Percentiles rank a stretch among this genome's conserved stretches.
Evolutionary conservation across 306 rosid genomes (phyloP).

Genomic region (Fagus sylvatica): DNA sequence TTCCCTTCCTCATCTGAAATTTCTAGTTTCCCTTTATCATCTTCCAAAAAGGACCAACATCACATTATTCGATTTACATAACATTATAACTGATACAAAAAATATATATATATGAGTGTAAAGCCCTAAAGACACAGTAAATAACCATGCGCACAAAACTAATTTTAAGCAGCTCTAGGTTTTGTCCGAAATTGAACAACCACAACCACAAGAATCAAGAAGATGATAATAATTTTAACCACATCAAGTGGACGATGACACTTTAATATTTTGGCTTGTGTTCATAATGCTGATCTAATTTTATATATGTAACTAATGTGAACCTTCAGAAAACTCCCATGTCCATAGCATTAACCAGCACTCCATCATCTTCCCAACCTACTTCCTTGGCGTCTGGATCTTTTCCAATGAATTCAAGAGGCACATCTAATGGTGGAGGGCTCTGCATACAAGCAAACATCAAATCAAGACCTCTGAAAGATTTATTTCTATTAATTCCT

Average conservation of each 20-base stretch:
- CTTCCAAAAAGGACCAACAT: not conserved
- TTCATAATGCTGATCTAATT: conserved; percentile 5
- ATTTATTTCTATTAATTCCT: not conserved
- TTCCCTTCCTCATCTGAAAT: not conserved
- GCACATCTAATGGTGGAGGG: conserved; percentile 74
- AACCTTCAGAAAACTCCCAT: conserved; percentile 67
- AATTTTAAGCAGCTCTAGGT: not conserved
- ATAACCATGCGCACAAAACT: not conserved
- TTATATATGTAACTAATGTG: not conserved
- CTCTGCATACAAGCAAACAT: conserved; percentile 49
- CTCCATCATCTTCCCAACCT: conserved; percentile 89
- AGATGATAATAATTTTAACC: not conserved
- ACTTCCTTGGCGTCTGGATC: conserved; percentile 54
- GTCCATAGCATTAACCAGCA: conserved; percentile 58
- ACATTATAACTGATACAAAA: not conserved
- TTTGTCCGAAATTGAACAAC: not conserved
- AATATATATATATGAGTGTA: not conserved
- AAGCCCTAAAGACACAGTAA: not conserved
- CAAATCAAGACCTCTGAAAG: conserved; percentile 15
- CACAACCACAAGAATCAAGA: not conserved
- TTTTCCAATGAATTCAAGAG: conserved; percentile 54
- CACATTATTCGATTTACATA: not conserved
- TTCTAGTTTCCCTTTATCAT: not conserved
- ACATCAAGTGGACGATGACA: not conserved
- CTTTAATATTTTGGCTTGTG: conserved; percentile 1